Percentiles rank a stretch among this genome's conserved stretches.
Evolutionary conservation across 768 basidiomycete genomes (phyloP).

Genomic region (Stropharia rugosoannulata): DNA sequence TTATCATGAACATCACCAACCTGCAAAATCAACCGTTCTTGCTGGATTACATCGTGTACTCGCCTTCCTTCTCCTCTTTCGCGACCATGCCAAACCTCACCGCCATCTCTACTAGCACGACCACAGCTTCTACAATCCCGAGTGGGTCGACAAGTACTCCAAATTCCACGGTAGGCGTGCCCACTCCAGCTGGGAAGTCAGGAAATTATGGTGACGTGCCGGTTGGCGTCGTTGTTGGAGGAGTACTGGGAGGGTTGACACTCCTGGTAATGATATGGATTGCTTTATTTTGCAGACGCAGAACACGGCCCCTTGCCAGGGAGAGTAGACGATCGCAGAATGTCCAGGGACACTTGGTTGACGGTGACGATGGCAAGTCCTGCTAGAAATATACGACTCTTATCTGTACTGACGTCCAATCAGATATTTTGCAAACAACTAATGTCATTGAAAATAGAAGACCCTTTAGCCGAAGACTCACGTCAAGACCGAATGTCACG

Average conservation of each 20-base stretch:
- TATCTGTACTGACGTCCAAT: too few relatives aligned
- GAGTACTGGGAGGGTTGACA: not conserved
- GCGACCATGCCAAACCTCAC: slow-evolving; percentile 13
- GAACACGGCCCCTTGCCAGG: not conserved
- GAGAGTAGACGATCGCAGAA: not conserved
- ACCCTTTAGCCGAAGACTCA: not conserved
- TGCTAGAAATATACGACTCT: too few relatives aligned
- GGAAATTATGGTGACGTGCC: not conserved
- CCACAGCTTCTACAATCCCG: not conserved
- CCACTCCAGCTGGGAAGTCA: not conserved
- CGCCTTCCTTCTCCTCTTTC: slow-evolving; percentile 21
- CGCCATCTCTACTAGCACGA: not conserved
- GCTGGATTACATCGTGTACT: slow-evolving; percentile 27
- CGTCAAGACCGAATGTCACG: not conserved
- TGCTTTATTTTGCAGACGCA: not conserved
- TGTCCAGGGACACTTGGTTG: not conserved
- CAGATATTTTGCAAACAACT: too few relatives aligned
- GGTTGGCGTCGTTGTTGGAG: slow-evolving; percentile 9
- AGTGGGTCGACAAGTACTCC: not conserved
- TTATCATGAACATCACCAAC: slow-evolving; percentile 20
- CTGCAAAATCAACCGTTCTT: slow-evolving; percentile 17
- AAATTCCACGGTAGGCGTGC: not conserved
- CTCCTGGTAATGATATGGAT: not conserved
- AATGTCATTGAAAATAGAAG: not conserved
- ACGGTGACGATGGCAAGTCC: not conserved